phyloP scores from a whole-genome alignment of 73 alveolate genomes.

The Paramecium sonneborni region DNA sequence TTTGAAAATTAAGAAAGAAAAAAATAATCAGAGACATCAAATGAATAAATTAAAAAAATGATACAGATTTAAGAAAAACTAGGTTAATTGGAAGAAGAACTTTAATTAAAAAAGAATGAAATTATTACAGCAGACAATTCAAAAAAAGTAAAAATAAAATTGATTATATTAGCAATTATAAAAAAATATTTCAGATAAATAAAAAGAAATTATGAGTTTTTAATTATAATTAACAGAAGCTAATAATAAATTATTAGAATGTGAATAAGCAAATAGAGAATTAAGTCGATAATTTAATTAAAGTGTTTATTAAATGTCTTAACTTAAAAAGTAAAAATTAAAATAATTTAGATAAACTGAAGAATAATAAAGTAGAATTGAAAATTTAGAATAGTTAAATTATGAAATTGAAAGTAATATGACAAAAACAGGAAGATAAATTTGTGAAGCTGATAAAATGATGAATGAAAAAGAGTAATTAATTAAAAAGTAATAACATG shows the following conservation, averaged over 20 bases:
- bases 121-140: neutral
- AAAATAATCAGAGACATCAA: neutral
- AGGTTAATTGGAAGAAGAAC: neutral
- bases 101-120: neutral
- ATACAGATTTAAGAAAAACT: neutral
- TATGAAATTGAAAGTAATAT: slow-evolving; percentile 32
- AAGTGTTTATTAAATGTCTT: neutral
- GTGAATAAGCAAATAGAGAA: slow-evolving; percentile 44
- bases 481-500: neutral
- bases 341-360: neutral
- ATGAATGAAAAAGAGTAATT: slow-evolving; percentile 21
- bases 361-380: slow-evolving; percentile 28
- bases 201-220: slow-evolving; percentile 4
- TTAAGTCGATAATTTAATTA: slow-evolving; percentile 31
- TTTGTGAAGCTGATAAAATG: slow-evolving; percentile 31
- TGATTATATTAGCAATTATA: neutral
- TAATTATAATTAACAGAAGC: slow-evolving; percentile 4
- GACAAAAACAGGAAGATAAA: slow-evolving; percentile 41
- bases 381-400: slow-evolving; percentile 10
- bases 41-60: neutral
- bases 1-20: neutral
- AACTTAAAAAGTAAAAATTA: neutral
- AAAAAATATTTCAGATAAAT: neutral
- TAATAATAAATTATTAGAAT: neutral
- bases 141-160: neutral